A percentile compares a stretch with the other conserved stretches of the same genome.
Conservation (phyloP, 164 flowering plant genomes). For the Vitis amurensis region DNA sequence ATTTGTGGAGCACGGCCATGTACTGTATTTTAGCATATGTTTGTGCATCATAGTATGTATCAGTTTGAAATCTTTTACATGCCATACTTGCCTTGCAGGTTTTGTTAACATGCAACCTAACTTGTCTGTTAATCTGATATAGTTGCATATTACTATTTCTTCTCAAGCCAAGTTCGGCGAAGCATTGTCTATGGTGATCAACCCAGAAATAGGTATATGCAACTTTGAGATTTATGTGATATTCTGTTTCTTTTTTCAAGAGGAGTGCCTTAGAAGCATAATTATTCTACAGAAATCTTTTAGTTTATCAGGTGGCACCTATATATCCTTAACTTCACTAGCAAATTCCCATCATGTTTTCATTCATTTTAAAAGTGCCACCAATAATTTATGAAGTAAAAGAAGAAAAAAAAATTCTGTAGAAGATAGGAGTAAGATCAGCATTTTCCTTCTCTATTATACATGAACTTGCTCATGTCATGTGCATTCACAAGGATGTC, state of each 20-base stretch:
- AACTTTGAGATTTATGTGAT: neutral
- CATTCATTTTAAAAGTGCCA: too few relatives aligned
- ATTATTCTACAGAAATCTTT: too few relatives aligned
- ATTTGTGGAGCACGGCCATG: too few relatives aligned
- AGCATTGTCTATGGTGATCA: constrained; percentile 86
- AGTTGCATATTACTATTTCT: constrained; percentile 88
- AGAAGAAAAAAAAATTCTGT: too few relatives aligned
- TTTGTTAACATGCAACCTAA: constrained; percentile 5
- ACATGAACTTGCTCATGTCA: neutral
- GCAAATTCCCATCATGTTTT: too few relatives aligned
- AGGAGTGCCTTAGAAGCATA: too few relatives aligned
- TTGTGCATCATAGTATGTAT: neutral
- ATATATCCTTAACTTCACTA: too few relatives aligned
- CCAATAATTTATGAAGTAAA: too few relatives aligned
- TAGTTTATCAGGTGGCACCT: too few relatives aligned
- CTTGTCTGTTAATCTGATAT: constrained; percentile 22
- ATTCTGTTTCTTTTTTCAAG: neutral
- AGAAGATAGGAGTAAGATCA: too few relatives aligned
- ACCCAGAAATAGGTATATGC: constrained; percentile 76
- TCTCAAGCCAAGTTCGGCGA: constrained; percentile 72
- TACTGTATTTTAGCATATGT: too few relatives aligned
- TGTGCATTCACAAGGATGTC: neutral
- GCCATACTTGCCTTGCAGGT: neutral
- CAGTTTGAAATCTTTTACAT: neutral
- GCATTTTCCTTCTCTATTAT: neutral